Evolutionary conservation across 208 protist species (phyloP).

Genomic region (Porcisia deanei): DNA sequence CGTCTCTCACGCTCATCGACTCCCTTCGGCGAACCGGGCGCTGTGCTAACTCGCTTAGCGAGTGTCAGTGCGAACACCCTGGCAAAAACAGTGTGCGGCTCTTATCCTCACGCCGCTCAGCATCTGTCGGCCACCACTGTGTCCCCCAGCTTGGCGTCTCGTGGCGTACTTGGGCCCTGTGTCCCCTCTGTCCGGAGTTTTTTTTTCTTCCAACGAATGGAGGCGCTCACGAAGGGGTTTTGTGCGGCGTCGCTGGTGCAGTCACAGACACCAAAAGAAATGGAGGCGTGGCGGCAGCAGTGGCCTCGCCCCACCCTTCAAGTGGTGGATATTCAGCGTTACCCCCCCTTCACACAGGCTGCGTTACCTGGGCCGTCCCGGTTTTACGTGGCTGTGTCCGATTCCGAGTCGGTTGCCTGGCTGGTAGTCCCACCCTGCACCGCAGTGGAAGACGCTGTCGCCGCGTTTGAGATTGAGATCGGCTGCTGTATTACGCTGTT

Average conservation of each 20-base stretch:
- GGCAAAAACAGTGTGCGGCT: background rate
- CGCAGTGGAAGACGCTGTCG: slow-evolving; percentile 52
- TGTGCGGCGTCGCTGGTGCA: slow-evolving; percentile 42
- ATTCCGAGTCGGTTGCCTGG: slow-evolving; percentile 63
- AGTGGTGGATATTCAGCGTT: slow-evolving; percentile 80
- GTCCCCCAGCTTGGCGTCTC: background rate
- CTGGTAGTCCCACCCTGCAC: slow-evolving; percentile 56
- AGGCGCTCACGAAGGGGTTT: slow-evolving; percentile 54
- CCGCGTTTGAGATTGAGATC: slow-evolving; percentile 67
- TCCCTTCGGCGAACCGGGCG: no score
- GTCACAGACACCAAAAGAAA: slow-evolving; percentile 20
- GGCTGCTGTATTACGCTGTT: slow-evolving; percentile 67
- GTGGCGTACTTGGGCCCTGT: no score
- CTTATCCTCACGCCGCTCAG: background rate
- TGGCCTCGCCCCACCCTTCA: slow-evolving; percentile 68
- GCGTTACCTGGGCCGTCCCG: slow-evolving; percentile 21
- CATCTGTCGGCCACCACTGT: background rate
- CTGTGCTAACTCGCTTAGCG: background rate
- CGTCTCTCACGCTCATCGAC: background rate
- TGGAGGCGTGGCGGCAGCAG: slow-evolving; percentile 20
- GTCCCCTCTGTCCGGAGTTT: background rate
- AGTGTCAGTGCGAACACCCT: background rate
- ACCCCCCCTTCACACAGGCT: slow-evolving; percentile 37
- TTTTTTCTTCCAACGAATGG: slow-evolving; percentile 27
- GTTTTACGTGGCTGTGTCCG: slow-evolving; percentile 81